Evolutionary conservation across 305 asterid genomes (phyloP), one percentile per base, ranked within the genome.

Genomic region (Nicotiana rustica): DNA sequence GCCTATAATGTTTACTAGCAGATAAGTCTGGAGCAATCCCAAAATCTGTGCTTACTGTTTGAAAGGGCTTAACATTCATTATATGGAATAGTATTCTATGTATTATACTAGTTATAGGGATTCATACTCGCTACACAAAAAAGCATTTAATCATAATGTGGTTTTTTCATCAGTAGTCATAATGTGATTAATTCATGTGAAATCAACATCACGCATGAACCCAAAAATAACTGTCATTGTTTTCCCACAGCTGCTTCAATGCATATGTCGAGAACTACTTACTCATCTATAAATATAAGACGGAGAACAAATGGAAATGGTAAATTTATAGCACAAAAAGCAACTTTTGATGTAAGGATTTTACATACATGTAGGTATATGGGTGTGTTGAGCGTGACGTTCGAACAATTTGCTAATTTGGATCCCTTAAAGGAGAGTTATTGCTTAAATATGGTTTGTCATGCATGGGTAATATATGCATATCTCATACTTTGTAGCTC

Each of bases 161-260:
- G 15, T 55, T 4, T 55, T 14, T 4, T 13, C n/a, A 55, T 55
- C n/a, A 1, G 17, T 14, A 44, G 13, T 55, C 17, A 55, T 0
- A 55, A 13, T 55, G 17, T 55, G 59, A 36, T n/a, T 17, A 10
- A 36, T 36, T 68, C 77, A 15, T 7, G 75, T 35, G 3, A 33
- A 67, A 67, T 67, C 75, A 67, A 67, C 49, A 4, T 68, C 18
- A 68, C 18, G 5, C 25, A 68, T 36, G 31, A 38, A 68, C 76
- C 17, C 31, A 68, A 68, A 44, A 67, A 67, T 35, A 67, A 3
- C 6, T 15, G 49, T 0, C 75, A 67, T 7, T 67, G 47, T 66
- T 35, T 67, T 10, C 8, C 25, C 52, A n/a, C n/a, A 3, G 14
- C 36, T 67, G 25, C 75, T 15, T 36, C 21, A 9, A 67, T 67